Base-by-base conservation (phyloP, 1,284 basidiomycete genomes). In the Cerrena zonata region DNA sequence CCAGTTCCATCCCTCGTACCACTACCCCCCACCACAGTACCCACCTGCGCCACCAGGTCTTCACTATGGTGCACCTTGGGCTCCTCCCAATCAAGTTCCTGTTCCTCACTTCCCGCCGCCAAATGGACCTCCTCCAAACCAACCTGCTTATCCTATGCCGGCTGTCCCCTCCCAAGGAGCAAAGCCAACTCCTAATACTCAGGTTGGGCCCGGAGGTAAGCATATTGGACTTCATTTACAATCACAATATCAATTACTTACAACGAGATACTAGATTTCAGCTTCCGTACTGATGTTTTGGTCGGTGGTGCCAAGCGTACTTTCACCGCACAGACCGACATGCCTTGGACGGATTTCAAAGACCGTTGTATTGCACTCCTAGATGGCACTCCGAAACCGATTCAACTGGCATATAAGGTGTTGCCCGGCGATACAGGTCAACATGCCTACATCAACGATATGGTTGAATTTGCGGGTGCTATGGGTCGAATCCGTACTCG, bases 381-480 rank as follows among this genome's bases (percentile, higher is more conserved):
- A n/a, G 18, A 36, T 13, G 38, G 46, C 21, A 37, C 46, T 12
- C 46, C 46, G 19, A 36, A 30, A 38, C 46, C 46, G 19, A 39
- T 48, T 23, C 22, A 38, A 23, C 34, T 48, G 12, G 27, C 23
- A 19, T 48, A 48, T n/a, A 48, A 48, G 23, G 30, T 34, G 7
- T 22, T 46, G 12, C 21, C 18, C n/a, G 46, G 46, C 22, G 27
- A 48, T 24, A 18, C 46, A 25, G 46, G 46, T 11, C 36, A 48
- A n/a, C 30, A 7, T 23, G 36, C 27, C 22, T 21, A 40, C 10
- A 7, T 40, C 10, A 40, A 40, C 10, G 39, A 40, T 19, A 21
- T 4, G n/a, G 42, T 18, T 18, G 49, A 50, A 13, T 50, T 50
- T 26, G 19, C 26, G n/a, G 19, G n/a, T 15, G 49, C 49, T 11